Evolutionary conservation across 2,329 filamentous ascomycete species (phyloP), one percentile per base, ranked within the genome.

Genomic region (Fusarium nanum): DNA sequence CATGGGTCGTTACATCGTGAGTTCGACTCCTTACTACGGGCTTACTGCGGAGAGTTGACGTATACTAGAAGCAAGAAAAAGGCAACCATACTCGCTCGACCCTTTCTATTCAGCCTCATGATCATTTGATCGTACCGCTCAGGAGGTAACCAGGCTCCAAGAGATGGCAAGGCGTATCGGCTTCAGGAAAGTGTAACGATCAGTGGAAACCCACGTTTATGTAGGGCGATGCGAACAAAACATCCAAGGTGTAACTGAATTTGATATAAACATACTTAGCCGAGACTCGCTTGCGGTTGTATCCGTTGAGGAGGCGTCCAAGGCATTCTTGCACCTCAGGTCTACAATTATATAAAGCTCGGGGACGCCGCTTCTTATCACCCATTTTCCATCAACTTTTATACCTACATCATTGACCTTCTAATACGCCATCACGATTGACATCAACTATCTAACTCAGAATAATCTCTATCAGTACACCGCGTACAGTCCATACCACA

Each of bases 331-430:
- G 7, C 9, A 9, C 13, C 34, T 40, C 32, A 14, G n/a, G 27
- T 6, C 7, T 42, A n/a, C 7, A 28, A 20, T 28, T n/a, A 20
- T 61, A 62, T 62, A 62, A 61, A 41, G 7, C 37, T 16, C 34
- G 20, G 30, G 1, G 16, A 44, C 13, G 11, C 30, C 14, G 27
- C 13, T 12, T 1, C 41, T 18, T 8, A 22, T 37, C 16, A 12
- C 13, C 5, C 13, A 27, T 20, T 20, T n/a, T 10, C 18, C 14
- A 14, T 25, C 18, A 41, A 18, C 3, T 13, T 53, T 18, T 11
- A 25, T 18, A 23, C 14, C 16, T 22, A 6, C 3, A 25, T 6
- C 4, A 5, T 30, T 14, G 10, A 10, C 28, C 12, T 28, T 12
- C 18, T 2, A 22, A 28, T n/a, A 16, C 7, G 25, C 4, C 8